A percentile compares a stretch with the other conserved stretches of the same genome.
phyloP scores from a whole-genome alignment of 1,284 basidiomycete species.

The Sporisorium reilianum region DNA sequence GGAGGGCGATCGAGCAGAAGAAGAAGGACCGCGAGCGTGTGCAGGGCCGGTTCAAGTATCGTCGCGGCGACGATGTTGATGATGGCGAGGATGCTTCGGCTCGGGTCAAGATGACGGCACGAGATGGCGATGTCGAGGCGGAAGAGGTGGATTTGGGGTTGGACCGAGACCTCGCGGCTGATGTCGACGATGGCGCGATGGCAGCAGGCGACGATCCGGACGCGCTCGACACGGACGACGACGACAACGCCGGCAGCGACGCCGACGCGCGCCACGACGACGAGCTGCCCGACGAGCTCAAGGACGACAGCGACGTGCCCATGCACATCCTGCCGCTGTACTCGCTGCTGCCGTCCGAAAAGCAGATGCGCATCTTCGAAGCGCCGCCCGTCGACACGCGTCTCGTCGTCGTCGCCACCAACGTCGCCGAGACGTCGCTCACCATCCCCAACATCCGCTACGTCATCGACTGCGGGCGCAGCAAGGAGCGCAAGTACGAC shows the following conservation, averaged over 20 bases:
- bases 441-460: slow-evolving; percentile 83
- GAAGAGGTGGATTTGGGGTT: slow-evolving; percentile 84
- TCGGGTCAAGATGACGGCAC: slow-evolving; percentile 32
- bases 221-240: slow-evolving; percentile 62
- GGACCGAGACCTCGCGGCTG: slow-evolving; percentile 71
- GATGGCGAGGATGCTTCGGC: slow-evolving; percentile 21
- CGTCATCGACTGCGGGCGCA: slow-evolving; percentile 81
- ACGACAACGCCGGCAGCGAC: slow-evolving; percentile 44
- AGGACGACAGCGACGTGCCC: slow-evolving; percentile 57
- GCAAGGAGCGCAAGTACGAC: slow-evolving; percentile 84
- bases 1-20: slow-evolving; percentile 75
- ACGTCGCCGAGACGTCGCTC: slow-evolving; percentile 83
- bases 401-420: slow-evolving; percentile 80
- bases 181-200: slow-evolving; percentile 71
- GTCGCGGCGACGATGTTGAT: slow-evolving; percentile 19
- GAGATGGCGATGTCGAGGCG: slow-evolving; percentile 75
- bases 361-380: slow-evolving; percentile 81
- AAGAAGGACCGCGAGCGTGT: slow-evolving; percentile 37
- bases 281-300: slow-evolving; percentile 53
- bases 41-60: slow-evolving; percentile 23
- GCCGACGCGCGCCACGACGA: slow-evolving; percentile 45
- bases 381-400: slow-evolving; percentile 76
- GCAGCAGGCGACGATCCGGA: slow-evolving; percentile 70
- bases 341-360: slow-evolving; percentile 78
- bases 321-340: slow-evolving; percentile 79